Conservation (phyloP, 108 stramenopile species). For the Cyclotella choctawhatcheeana region DNA sequence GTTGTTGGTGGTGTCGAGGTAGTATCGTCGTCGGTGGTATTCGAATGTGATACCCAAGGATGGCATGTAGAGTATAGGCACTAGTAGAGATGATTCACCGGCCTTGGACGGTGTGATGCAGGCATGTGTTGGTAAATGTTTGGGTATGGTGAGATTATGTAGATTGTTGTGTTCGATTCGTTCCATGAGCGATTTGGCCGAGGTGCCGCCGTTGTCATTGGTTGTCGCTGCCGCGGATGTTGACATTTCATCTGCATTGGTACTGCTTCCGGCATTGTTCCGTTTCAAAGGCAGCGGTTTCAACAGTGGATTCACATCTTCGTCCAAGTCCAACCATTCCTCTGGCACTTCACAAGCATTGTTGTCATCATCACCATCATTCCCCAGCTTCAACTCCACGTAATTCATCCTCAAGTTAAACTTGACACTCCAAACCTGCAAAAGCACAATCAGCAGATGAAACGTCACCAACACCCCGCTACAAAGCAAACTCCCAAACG, state of each 20-base stretch:
- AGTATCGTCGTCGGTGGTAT: constrained; percentile 91
- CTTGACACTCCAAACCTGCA: constrained; percentile 94
- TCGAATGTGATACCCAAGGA: constrained; percentile 90
- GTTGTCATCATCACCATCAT: no score
- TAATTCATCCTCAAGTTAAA: constrained; percentile 93
- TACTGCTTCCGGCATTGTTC: no score
- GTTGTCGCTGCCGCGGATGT: no score
- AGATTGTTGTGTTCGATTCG: constrained; percentile 43
- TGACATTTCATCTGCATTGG: no score
- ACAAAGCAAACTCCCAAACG: constrained; percentile 80
- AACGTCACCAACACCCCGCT: constrained; percentile 75
- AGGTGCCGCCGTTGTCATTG: no score
- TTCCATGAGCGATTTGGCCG: constrained; percentile 32
- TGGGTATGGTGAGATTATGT: constrained; percentile 36
- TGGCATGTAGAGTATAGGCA: constrained; percentile 70
- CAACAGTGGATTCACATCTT: constrained; percentile 30
- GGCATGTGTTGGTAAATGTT: constrained; percentile 77
- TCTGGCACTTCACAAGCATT: constrained; percentile 71
- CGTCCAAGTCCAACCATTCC: constrained; percentile 68
- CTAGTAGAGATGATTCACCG: constrained; percentile 61
- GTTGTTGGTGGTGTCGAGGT: constrained; percentile 41
- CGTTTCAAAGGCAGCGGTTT: neutral
- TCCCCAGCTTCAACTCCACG: constrained; percentile 56
- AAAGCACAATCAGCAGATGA: constrained; percentile 86
- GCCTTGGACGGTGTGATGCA: constrained; percentile 72